These are phyloP conservation scores for Sporisorium scitamineum DNA, from an alignment of 1,284 basidiomycete genomes.

Conservation along the genomic window DNA sequence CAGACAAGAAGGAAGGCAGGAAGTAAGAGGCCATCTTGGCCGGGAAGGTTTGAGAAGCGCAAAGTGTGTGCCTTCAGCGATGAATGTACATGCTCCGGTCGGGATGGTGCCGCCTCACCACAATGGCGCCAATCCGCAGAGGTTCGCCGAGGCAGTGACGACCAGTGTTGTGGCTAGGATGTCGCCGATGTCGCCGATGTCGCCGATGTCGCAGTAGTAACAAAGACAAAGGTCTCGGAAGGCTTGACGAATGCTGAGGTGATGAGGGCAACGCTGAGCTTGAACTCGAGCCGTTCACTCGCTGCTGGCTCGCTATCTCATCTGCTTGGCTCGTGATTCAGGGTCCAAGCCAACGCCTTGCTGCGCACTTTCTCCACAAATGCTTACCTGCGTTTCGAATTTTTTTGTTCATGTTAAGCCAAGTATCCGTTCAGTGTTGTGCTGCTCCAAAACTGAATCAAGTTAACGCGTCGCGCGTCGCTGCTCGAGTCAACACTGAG, in stretches of 20 bases:
- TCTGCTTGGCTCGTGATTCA: slow-evolving; percentile 13
- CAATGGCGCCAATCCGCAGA: neutral
- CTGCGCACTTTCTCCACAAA: slow-evolving; percentile 20
- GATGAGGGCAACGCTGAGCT: neutral
- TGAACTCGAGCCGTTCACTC: no score
- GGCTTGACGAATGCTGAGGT: neutral
- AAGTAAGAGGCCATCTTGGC: slow-evolving; percentile 45
- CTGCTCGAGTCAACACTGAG: neutral
- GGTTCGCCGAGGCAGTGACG: no score
- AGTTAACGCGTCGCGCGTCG: slow-evolving; percentile 28
- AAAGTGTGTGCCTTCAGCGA: slow-evolving; percentile 19
- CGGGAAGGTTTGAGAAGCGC: neutral
- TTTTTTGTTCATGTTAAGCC: neutral
- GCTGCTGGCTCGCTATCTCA: neutral
- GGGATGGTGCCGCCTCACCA: slow-evolving; percentile 14
- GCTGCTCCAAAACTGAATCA: neutral
- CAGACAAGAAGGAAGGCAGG: slow-evolving; percentile 39
- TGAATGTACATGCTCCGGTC: slow-evolving; percentile 16
- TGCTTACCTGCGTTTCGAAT: neutral
- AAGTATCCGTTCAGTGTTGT: neutral
- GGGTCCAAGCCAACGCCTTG: slow-evolving; percentile 25
- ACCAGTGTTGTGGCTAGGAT: neutral
- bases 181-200: no score
- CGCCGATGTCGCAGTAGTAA: no score
- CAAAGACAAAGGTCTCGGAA: neutral